Conservation (phyloP, 192 early-diverging fungal genomes). For the Coemansia sp. region DNA sequence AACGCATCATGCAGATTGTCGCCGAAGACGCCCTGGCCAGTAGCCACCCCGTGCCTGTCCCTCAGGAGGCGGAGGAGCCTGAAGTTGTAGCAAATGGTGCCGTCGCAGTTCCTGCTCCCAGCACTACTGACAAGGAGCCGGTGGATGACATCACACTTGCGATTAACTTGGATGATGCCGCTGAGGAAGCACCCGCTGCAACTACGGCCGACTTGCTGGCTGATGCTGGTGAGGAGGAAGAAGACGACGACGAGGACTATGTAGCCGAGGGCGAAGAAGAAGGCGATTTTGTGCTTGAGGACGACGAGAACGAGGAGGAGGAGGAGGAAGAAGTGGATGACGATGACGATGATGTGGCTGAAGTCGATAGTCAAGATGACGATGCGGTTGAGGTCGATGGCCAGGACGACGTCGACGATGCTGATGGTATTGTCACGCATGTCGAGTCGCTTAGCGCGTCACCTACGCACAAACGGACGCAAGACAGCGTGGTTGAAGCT, state of each 20-base stretch:
- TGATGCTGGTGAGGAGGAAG: slow-evolving; percentile 20
- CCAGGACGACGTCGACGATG: not conserved
- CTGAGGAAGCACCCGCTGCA: not conserved
- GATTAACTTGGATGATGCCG: slow-evolving; percentile 3
- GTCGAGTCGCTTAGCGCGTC: slow-evolving; percentile 12
- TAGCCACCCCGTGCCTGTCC: not conserved
- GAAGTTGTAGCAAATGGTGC: not conserved
- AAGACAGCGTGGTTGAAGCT: not conserved
- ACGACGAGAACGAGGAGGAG: slow-evolving; percentile 28
- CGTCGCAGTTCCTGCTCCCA: not conserved
- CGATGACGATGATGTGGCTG: slow-evolving; percentile 14
- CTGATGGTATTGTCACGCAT: slow-evolving; percentile 5
- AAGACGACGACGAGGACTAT: slow-evolving; percentile 46
- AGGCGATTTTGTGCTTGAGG: slow-evolving; percentile 38
- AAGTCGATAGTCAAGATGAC: slow-evolving; percentile 16
- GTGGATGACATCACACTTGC: not conserved
- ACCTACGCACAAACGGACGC: slow-evolving; percentile 9
- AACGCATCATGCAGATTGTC: slow-evolving; percentile 41
- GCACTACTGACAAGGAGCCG: slow-evolving; percentile 4
- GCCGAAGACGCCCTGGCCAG: slow-evolving; percentile 20
- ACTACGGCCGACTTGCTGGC: slow-evolving; percentile 30
- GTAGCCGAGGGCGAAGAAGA: slow-evolving; percentile 42
- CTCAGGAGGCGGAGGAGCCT: not conserved
- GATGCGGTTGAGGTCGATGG: slow-evolving; percentile 16
- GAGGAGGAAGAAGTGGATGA: slow-evolving; percentile 27